These are phyloP conservation scores for Pichia manshurica DNA, from an alignment of 805 yeast species.

Conservation along the genomic window DNA sequence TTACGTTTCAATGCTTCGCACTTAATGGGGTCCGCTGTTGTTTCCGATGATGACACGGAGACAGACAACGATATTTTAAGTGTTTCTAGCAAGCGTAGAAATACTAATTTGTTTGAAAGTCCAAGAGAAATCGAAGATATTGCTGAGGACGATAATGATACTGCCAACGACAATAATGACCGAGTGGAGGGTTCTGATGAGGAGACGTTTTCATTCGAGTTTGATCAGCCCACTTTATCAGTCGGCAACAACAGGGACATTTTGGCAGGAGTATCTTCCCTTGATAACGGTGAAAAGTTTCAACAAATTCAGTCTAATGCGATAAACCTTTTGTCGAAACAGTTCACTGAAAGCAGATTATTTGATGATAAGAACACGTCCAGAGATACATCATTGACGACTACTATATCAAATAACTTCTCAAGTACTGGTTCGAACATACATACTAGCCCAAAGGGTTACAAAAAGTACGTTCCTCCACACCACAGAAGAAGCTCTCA, in stretches of 20 bases:
- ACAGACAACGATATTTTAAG: conserved; percentile 14
- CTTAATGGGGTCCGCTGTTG: conserved; percentile 15
- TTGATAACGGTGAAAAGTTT: background rate
- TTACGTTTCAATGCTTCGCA: conserved; percentile 19
- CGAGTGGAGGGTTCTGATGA: conserved; percentile 17
- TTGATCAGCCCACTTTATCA: conserved; percentile 6
- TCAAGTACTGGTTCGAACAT: conserved; percentile 25
- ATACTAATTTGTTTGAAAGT: background rate
- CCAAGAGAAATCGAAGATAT: background rate
- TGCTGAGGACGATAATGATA: conserved; percentile 2
- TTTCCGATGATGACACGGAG: conserved; percentile 30
- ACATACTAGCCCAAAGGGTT: conserved; percentile 12
- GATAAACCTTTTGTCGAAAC: conserved; percentile 16
- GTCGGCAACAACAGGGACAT: background rate
- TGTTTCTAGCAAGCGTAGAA: background rate
- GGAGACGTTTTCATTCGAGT: conserved; percentile 36
- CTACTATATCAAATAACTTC: conserved; percentile 22
- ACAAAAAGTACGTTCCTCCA: conserved; percentile 43
- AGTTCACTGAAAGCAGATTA: conserved; percentile 7
- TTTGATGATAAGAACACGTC: conserved; percentile 16
- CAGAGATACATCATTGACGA: conserved; percentile 25
- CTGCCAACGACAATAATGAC: conserved; percentile 23
- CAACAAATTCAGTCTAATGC: conserved; percentile 11
- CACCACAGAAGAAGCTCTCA: conserved; percentile 43
- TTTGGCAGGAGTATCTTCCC: background rate